Conservation (phyloP, 371 early-diverging fungal genomes). For the Basidiobolus meristosporus region DNA sequence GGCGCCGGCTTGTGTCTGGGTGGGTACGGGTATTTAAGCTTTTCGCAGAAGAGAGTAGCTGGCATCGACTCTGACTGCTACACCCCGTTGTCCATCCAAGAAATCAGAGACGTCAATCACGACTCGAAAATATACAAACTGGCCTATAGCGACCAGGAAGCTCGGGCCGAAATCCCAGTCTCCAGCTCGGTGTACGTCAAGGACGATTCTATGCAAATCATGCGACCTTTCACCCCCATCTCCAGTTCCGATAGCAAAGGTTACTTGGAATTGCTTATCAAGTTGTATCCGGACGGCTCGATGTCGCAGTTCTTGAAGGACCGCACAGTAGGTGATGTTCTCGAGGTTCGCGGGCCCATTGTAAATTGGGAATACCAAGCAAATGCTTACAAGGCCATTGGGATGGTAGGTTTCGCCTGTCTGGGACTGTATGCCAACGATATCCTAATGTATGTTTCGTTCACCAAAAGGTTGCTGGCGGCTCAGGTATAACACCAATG, state of each 20-base stretch:
- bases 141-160: conserved; percentile 31
- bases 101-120: conserved; percentile 37
- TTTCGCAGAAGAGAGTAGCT: too few species aligned
- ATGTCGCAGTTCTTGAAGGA: too few species aligned
- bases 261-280: conserved; percentile 76
- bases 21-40: too few species aligned
- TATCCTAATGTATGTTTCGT: too few species aligned
- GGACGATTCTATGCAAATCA: conserved; percentile 38
- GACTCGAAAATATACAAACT: conserved; percentile 70
- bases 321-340: too few species aligned
- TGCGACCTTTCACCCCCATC: conserved; percentile 86
- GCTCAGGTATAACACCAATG: conserved; percentile 17
- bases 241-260: conserved; percentile 44
- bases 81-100: conserved; percentile 43
- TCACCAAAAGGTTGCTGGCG: too few species aligned
- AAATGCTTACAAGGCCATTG: too few species aligned
- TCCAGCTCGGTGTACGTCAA: conserved; percentile 12
- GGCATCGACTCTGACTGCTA: conserved; percentile 27
- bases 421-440: too few species aligned
- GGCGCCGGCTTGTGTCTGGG: too few species aligned
- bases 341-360: too few species aligned
- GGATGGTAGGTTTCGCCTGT: too few species aligned
- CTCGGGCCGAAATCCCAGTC: conserved; percentile 59
- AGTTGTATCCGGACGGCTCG: conserved; percentile 22
- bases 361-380: too few species aligned